A percentile compares a stretch with the other conserved stretches of the same genome.
These are phyloP conservation scores for Cercophora sp. DNA, from an alignment of 495 filamentous ascomycete species.

Conservation along the genomic window DNA sequence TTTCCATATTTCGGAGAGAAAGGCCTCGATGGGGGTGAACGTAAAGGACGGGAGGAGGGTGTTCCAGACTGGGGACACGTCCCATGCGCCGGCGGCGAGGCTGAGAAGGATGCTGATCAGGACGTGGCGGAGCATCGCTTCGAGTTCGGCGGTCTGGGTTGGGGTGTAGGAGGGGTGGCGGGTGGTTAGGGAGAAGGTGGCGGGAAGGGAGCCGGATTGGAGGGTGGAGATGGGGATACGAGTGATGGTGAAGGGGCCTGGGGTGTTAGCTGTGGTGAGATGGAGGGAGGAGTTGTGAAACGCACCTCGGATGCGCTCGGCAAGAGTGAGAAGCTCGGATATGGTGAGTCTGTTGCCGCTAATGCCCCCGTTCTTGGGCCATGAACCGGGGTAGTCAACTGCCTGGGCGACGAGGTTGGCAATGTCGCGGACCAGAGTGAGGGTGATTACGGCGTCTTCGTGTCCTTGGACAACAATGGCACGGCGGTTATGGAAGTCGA, in stretches of 20 bases:
- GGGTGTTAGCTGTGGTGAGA: no score
- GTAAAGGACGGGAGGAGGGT: constrained; percentile 47
- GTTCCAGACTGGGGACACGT: constrained; percentile 50
- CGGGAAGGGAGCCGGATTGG: constrained; percentile 38
- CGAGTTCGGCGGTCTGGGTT: constrained; percentile 28
- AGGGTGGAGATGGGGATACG: constrained; percentile 42
- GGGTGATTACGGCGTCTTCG: constrained; percentile 40
- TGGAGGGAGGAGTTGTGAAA: no score
- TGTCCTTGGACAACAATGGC: constrained; percentile 47
- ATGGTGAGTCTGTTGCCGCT: constrained; percentile 41
- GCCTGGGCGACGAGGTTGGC: constrained; percentile 46
- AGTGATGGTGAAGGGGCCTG: constrained; percentile 39
- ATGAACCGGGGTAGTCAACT: constrained; percentile 52
- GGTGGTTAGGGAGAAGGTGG: constrained; percentile 37
- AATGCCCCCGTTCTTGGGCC: constrained; percentile 55
- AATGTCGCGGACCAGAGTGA: constrained; percentile 47
- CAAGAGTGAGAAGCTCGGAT: constrained; percentile 41
- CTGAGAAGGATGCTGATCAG: constrained; percentile 33
- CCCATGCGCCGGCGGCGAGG: constrained; percentile 35
- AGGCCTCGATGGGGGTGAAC: constrained; percentile 44
- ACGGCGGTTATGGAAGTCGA: constrained; percentile 49
- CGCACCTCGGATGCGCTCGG: constrained; percentile 48
- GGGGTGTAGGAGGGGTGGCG: constrained; percentile 38
- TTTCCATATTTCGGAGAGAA: constrained; percentile 28
- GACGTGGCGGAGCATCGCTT: not conserved